These are phyloP conservation scores for Pyricularia pennisetigena DNA, from an alignment of 2,329 filamentous ascomycete species.

Conservation along the genomic window DNA sequence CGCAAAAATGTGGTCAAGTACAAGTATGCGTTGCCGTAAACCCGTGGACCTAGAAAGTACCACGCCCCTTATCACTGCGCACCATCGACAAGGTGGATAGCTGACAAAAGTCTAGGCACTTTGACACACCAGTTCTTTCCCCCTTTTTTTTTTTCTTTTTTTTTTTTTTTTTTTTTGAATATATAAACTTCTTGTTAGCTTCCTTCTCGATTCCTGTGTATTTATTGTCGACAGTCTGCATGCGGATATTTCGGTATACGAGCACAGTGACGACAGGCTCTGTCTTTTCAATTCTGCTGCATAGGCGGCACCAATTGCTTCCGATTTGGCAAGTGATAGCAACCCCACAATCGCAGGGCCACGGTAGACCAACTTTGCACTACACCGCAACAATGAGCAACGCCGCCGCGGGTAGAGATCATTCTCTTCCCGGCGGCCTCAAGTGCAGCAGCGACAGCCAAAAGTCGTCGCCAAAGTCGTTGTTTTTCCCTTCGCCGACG, in stretches of 20 bases:
- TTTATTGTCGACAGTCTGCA: neutral
- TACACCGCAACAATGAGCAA: neutral
- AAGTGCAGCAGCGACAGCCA: neutral
- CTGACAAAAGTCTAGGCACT: neutral
- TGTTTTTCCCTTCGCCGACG: neutral
- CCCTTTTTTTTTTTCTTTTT: no score
- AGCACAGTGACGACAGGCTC: neutral
- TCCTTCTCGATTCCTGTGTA: neutral
- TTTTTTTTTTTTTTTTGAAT: no score
- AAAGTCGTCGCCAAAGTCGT: neutral
- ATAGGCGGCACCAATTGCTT: neutral
- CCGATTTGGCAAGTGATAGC: neutral
- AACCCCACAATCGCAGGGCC: neutral
- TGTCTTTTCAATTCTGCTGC: neutral
- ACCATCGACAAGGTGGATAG: neutral
- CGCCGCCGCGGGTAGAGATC: neutral
- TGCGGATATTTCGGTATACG: neutral
- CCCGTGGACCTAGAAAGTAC: neutral
- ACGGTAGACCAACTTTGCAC: neutral
- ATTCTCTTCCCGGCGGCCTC: neutral
- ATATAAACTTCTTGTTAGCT: no score
- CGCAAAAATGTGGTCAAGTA: neutral
- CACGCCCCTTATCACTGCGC: neutral
- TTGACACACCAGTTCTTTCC: neutral
- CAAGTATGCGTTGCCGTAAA: neutral